phyloP scores from a whole-genome alignment of 2,329 filamentous ascomycete genomes.

The Bimuria novae-zelandiae region DNA sequence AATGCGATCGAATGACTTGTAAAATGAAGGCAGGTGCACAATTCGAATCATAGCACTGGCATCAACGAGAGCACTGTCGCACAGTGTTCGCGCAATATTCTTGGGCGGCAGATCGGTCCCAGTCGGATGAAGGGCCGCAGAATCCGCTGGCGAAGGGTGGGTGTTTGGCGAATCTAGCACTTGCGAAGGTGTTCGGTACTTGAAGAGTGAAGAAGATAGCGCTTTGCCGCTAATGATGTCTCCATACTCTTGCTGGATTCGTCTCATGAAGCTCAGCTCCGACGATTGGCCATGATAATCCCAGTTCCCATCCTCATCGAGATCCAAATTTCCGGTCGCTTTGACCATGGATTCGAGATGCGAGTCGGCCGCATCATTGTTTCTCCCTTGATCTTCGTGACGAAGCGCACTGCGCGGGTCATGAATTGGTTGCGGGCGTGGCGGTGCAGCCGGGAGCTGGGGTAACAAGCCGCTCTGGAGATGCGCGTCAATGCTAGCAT shows the following conservation, averaged over 20 bases:
- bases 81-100: conserved; percentile 61
- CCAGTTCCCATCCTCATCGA: conserved; percentile 90
- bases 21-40: conserved; percentile 82
- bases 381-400: conserved; percentile 21
- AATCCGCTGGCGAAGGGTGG: conserved; percentile 64
- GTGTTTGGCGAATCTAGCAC: conserved; percentile 72
- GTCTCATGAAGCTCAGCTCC: conserved; percentile 82
- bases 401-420: conserved; percentile 27
- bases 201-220: conserved; percentile 25
- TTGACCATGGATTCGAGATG: conserved; percentile 94
- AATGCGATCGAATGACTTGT: conserved; percentile 73
- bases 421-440: conserved; percentile 27
- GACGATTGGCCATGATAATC: conserved; percentile 96
- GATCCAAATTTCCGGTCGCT: conserved; percentile 84
- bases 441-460: conserved; percentile 40
- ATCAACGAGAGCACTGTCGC: conserved; percentile 65
- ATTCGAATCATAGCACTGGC: conserved; percentile 69
- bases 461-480: conserved; percentile 68
- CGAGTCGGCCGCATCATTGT: conserved; percentile 56
- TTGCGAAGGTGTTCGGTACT: conserved; percentile 60
- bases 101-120: conserved; percentile 69
- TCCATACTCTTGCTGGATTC: conserved; percentile 86
- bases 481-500: conserved; percentile 78
- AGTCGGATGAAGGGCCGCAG: conserved; percentile 38
- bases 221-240: conserved; percentile 66